Conservation (phyloP, 2,329 filamentous ascomycete genomes). For the Fusarium equiseti region DNA sequence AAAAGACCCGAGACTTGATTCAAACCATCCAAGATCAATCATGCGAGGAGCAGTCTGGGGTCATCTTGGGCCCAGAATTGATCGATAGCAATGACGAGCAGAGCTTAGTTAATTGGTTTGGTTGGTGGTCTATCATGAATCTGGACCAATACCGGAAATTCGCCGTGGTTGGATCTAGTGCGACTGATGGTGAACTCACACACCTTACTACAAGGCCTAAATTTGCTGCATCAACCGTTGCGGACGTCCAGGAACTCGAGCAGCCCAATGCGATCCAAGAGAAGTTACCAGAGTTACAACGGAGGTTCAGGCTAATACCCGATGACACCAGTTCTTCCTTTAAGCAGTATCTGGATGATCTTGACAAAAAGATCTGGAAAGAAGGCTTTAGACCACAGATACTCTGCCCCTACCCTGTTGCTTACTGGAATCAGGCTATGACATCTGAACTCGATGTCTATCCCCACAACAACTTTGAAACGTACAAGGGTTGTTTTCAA, state of each 20-base stretch:
- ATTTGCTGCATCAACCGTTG: conserved; percentile 52
- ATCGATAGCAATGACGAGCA: conserved; percentile 72
- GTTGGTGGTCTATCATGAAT: conserved; percentile 65
- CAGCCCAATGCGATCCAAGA: neutral
- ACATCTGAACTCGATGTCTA: conserved; percentile 42
- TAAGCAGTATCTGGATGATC: conserved; percentile 5
- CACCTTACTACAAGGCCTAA: conserved; percentile 43
- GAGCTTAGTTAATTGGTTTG: conserved; percentile 73
- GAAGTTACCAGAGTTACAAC: neutral
- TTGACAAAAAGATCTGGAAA: conserved; percentile 9
- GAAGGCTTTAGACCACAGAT: conserved; percentile 38
- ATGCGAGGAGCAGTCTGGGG: conserved; percentile 38
- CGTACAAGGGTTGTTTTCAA: conserved; percentile 45
- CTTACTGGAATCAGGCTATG: conserved; percentile 53
- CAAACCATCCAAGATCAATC: conserved; percentile 32
- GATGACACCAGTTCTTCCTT: conserved; percentile 24
- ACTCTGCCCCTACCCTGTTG: conserved; percentile 57
- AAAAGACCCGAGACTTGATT: conserved; percentile 42
- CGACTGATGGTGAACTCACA: conserved; percentile 40
- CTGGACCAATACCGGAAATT: conserved; percentile 67
- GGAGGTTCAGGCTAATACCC: conserved; percentile 6
- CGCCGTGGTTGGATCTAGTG: conserved; percentile 64
- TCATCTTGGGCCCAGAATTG: conserved; percentile 60
- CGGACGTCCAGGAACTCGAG: conserved; percentile 47
- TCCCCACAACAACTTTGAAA: conserved; percentile 20